These are phyloP conservation scores for Lagerstroemia speciosa DNA, from an alignment of 345 rosid genomes.

Conservation along the genomic window DNA sequence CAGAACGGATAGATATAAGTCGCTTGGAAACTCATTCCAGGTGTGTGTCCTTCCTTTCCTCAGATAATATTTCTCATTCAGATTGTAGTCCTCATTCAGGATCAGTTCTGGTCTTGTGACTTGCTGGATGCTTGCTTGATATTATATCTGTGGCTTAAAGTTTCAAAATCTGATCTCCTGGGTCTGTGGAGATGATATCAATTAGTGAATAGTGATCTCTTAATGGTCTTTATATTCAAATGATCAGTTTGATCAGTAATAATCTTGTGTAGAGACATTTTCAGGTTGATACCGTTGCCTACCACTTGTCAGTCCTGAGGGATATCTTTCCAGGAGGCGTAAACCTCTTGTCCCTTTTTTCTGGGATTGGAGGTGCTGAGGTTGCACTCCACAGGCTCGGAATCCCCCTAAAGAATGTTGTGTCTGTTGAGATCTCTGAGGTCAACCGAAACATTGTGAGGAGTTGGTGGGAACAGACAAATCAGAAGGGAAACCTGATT, in stretches of 20 bases:
- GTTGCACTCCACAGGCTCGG: slow-evolving; percentile 78
- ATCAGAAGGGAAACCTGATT: slow-evolving; percentile 54
- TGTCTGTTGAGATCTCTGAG: slow-evolving; percentile 62
- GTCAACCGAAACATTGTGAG: slow-evolving; percentile 48
- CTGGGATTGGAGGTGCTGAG: slow-evolving; percentile 93
- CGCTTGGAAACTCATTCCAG: slow-evolving; percentile 94
- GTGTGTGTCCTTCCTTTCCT: slow-evolving; percentile 15
- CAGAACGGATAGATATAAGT: slow-evolving; percentile 71
- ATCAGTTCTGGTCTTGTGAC: not conserved
- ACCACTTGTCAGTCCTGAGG: slow-evolving; percentile 62
- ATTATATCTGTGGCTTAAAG: not conserved
- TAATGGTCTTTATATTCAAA: no score
- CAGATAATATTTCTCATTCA: not conserved
- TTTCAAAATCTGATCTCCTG: not conserved
- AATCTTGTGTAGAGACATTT: not conserved
- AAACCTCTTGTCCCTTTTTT: slow-evolving; percentile 70
- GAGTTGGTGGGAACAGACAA: slow-evolving; percentile 84
- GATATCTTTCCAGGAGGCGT: slow-evolving; percentile 55
- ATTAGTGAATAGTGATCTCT: not conserved
- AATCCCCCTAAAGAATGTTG: slow-evolving; percentile 55
- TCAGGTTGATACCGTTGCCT: slow-evolving; percentile 92
- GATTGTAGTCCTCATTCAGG: not conserved
- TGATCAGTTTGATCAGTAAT: not conserved
- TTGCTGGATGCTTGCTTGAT: not conserved
- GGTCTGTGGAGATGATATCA: not conserved